A percentile compares a stretch with the other conserved stretches of the same genome.
phyloP scores from a whole-genome alignment of 768 basidiomycete species.

The Leucogyrophana mollusca region DNA sequence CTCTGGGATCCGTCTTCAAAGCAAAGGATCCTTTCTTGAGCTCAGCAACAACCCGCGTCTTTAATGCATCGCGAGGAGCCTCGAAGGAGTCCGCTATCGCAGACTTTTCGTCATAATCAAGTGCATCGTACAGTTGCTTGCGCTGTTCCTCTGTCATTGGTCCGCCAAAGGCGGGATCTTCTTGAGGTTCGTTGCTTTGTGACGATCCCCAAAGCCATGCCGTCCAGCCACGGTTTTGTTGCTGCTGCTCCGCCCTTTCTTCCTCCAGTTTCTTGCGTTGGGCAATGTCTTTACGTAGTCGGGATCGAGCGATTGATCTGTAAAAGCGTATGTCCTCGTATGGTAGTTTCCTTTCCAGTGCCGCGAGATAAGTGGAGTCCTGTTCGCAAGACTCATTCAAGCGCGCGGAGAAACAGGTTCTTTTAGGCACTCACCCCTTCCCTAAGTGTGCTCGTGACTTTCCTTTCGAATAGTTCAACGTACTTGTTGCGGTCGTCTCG shows the following conservation, averaged over 20 bases:
- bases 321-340: constrained; percentile 98
- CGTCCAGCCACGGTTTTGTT: constrained; percentile 55
- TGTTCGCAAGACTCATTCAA: constrained; percentile 19
- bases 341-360: constrained; percentile 76
- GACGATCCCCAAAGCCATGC: constrained; percentile 86
- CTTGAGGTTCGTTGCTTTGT: constrained; percentile 33
- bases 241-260: constrained; percentile 55
- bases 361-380: constrained; percentile 55
- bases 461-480: constrained; percentile 81
- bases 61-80: constrained; percentile 76
- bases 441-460: constrained; percentile 50
- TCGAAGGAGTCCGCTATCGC: constrained; percentile 70
- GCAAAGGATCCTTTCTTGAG: constrained; percentile 88
- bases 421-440: constrained; percentile 45
- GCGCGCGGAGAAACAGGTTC: background rate
- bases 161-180: constrained; percentile 59
- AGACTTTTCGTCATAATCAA: constrained; percentile 90
- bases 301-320: constrained; percentile 89
- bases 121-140: constrained; percentile 82
- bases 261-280: constrained; percentile 65
- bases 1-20: constrained; percentile 73
- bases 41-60: constrained; percentile 69
- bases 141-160: constrained; percentile 89
- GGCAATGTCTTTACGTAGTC: constrained; percentile 81
- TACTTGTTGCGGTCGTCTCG: constrained; percentile 86